phyloP scores from a whole-genome alignment of 345 rosid genomes.

The Hibiscus trionum region DNA sequence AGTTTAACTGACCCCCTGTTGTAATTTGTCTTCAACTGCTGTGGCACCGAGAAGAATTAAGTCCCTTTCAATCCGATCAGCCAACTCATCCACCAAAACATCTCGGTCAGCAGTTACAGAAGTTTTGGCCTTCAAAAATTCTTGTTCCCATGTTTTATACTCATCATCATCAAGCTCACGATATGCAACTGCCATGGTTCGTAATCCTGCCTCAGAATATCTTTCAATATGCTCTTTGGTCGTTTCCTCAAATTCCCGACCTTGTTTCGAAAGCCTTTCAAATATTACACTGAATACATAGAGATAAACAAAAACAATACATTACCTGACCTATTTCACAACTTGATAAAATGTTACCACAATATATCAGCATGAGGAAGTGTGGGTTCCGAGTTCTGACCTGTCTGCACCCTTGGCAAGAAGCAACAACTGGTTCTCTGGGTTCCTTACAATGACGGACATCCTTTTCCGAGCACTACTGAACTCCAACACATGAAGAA shows the following conservation, averaged over 20 bases:
- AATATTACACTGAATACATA: conserved; percentile 57
- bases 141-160: conserved; percentile 48
- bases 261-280: conserved; percentile 54
- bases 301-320: conserved; percentile 9
- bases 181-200: conserved; percentile 66
- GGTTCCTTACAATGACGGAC: conserved; percentile 78
- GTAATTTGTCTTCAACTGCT: conserved; percentile 92
- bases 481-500: conserved; percentile 84
- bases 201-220: conserved; percentile 74
- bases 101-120: conserved; percentile 49
- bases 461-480: conserved; percentile 77
- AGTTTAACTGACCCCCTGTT: conserved; percentile 53
- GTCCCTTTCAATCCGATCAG: conserved; percentile 61
- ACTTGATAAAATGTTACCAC: conserved; percentile 7
- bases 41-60: conserved; percentile 88
- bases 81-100: conserved; percentile 38
- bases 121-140: conserved; percentile 51
- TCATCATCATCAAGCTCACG: conserved; percentile 62
- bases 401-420: conserved; percentile 93
- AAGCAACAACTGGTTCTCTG: conserved; percentile 48
- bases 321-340: conserved; percentile 10
- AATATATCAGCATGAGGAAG: background rate
- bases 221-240: conserved; percentile 50
- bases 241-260: conserved; percentile 34
- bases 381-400: conserved; percentile 33